Conservation (phyloP, 441 rosid species). For the Lagerstroemia fauriei region DNA sequence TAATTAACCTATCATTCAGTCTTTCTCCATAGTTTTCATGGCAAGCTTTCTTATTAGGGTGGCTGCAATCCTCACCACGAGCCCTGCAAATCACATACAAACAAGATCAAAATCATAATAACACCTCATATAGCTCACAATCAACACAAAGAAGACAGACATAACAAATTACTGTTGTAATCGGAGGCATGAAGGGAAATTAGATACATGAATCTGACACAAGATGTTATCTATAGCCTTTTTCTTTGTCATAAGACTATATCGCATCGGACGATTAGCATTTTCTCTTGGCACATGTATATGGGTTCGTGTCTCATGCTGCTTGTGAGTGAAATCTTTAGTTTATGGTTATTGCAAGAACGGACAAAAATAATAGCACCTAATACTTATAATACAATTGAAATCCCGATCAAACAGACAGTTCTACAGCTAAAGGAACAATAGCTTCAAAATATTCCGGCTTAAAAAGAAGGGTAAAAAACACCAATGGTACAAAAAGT, state of each 20-base stretch:
- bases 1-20: constrained; percentile 67
- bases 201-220: background rate
- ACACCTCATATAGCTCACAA: background rate
- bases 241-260: background rate
- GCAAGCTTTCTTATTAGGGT: constrained; percentile 67
- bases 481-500: too few relatives aligned
- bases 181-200: background rate
- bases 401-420: background rate
- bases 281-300: background rate
- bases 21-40: constrained; percentile 81
- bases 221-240: background rate
- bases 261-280: background rate
- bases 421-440: background rate
- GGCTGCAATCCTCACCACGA: constrained; percentile 54
- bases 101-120: background rate
- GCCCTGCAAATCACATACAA: constrained; percentile 44
- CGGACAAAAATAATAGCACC: background rate
- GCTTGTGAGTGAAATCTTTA: background rate
- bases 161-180: background rate
- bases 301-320: background rate
- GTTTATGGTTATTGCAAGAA: too few relatives aligned
- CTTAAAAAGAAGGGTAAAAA: background rate
- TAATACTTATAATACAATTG: background rate
- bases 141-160: constrained; percentile 9
- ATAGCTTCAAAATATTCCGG: background rate